Evolutionary conservation across 148 eudicot species (phyloP), one percentile per base, ranked within the genome.

Genomic region (Polygonum aviculare): DNA sequence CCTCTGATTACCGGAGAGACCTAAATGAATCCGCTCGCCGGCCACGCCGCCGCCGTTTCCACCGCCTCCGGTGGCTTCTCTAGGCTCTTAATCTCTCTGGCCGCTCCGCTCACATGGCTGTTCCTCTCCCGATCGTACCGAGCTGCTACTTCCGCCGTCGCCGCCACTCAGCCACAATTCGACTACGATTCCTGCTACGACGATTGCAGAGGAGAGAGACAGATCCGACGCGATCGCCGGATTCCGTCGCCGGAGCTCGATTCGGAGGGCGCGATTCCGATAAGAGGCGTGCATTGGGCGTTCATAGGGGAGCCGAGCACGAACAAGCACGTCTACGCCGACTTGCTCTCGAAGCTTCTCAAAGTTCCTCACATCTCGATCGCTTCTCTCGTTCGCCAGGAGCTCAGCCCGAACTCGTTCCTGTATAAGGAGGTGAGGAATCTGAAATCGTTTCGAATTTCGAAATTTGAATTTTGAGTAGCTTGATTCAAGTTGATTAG

Each of bases 211-310:
- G 70, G 16, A 59, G 77, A 51, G 40, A 52, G 22, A 1, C 71
- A 73, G 22, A 5, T 59, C 39, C 21, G 9, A 14, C 10, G 67
- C 15, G 67, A 76, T 60, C 47, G 7, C 38, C 51, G 0, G n/a
- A 5, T 31, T 51, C 57, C 82, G 49, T 9, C 70, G 22, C 76
- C 71, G 19, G 54, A 48, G 77, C 1, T 7, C 26, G 78, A 80
- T 38, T 8, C 81, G 26, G 82, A 79, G 5, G 77, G 76, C 14
- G 72, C 72, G 14, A 22, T 51, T 1, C 75, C 84, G 39, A 3
- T 38, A 63, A 78, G 81, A 55, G 83, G 80, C 14, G 86, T 86
- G 69, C 86, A 84, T 67, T 86, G 88, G 88, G 79, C 75, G 77
- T 86, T 86, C 76, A 82, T 86, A 4, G 88, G 88, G 16, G 77